phyloP scores from a whole-genome alignment of 169 alveolate genomes.

The Perkinsus olseni region DNA sequence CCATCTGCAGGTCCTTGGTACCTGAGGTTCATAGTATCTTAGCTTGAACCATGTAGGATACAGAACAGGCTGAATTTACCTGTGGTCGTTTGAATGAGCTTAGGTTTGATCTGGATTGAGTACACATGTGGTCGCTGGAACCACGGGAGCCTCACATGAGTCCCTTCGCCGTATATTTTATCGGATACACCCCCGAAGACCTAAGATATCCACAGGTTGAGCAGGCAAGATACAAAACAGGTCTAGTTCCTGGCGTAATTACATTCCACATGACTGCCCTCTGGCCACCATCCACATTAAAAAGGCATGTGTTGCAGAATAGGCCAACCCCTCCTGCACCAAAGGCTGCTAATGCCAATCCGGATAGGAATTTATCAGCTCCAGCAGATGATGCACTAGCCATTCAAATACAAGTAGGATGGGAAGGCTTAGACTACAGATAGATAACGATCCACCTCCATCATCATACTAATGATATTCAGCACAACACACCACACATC shows the following conservation, averaged over 20 bases:
- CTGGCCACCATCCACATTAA: conserved; percentile 85
- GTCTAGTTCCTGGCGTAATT: conserved; percentile 39
- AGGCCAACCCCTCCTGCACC: not conserved
- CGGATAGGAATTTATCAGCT: not conserved
- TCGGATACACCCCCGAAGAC: conserved; percentile 60
- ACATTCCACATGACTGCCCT: conserved; percentile 87
- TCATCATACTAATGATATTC: not conserved
- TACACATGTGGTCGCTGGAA: conserved; percentile 75
- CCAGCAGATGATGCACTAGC: not conserved
- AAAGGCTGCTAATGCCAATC: not conserved
- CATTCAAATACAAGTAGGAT: not conserved
- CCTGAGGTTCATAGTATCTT: not conserved
- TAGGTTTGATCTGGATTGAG: conserved; percentile 81
- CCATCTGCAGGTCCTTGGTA: conserved; percentile 81
- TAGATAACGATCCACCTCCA: not conserved
- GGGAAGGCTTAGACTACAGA: not conserved
- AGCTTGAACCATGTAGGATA: not conserved
- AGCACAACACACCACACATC: too few species aligned
- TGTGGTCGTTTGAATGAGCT: conserved; percentile 80
- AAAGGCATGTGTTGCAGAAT: not conserved
- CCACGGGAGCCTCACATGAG: conserved; percentile 83
- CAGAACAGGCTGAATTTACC: conserved; percentile 56
- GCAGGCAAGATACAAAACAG: conserved; percentile 14
- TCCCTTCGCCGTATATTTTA: conserved; percentile 79
- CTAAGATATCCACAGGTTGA: conserved; percentile 8